Evolutionary conservation across 345 rosid genomes (phyloP).

Genomic region (Linum usitatissimum): DNA sequence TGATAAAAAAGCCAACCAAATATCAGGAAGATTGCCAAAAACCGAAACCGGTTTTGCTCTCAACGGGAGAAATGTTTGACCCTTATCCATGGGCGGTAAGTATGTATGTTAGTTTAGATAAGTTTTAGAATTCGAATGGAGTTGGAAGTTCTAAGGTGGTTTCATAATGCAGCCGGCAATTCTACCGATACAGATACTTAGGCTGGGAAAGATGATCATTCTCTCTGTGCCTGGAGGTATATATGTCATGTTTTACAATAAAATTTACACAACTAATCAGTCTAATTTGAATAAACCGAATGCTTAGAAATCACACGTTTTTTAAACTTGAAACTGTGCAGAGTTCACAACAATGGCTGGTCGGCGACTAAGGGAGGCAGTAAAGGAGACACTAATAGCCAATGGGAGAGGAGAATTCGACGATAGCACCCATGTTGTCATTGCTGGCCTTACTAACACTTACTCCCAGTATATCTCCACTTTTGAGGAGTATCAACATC

Average conservation of each 20-base stretch:
- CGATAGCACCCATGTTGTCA: constrained; percentile 28
- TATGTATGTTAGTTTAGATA: too few species aligned
- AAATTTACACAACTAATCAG: too few species aligned
- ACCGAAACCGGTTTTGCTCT: constrained; percentile 43
- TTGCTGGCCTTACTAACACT: constrained; percentile 52
- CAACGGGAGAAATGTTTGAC: constrained; percentile 43
- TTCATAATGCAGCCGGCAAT: constrained; percentile 38
- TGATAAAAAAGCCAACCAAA: constrained; percentile 37
- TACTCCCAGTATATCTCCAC: constrained; percentile 47
- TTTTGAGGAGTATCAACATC: constrained; percentile 44
- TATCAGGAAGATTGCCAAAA: constrained; percentile 44
- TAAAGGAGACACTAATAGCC: constrained; percentile 35
- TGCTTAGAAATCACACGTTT: not conserved
- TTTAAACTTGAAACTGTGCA: constrained; percentile 16
- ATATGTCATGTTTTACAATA: not conserved
- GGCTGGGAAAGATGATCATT: constrained; percentile 38
- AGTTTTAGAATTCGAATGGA: too few species aligned
- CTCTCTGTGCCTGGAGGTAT: constrained; percentile 55
- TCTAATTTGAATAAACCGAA: too few species aligned
- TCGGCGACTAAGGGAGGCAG: constrained; percentile 44
- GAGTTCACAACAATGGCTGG: constrained; percentile 60
- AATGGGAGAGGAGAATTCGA: constrained; percentile 39
- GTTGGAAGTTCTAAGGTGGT: too few species aligned
- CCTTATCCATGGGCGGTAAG: constrained; percentile 54
- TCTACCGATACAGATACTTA: constrained; percentile 47